Base-by-base conservation (phyloP, 2,329 filamentous ascomycete species). In the Blastomyces gilchristii region DNA sequence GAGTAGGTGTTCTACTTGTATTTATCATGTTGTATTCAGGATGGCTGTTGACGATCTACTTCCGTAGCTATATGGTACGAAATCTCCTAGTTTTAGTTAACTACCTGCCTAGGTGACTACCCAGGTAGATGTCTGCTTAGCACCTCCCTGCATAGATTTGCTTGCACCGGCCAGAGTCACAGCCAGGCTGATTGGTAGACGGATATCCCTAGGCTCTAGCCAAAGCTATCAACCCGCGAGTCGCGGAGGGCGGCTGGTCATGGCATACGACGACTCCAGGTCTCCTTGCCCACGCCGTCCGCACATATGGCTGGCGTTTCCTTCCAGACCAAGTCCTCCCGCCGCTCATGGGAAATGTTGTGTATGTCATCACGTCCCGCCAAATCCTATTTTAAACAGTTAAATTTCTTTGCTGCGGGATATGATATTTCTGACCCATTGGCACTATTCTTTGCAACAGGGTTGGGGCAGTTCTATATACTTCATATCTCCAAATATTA, bases 321-420 rank as follows among this genome's bases (percentile, higher is more conserved):
- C 80, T 87, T 57, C 85, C 85, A 1, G 84, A 86, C 68, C 84
- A 87, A 71, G 79, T 87, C 12, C 74, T 87, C 49, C 85, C 85
- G 60, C 85, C 85, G 39, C 71, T 87, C 57, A 73, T 87, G 60
- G 85, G 84, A 28, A 87, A 87, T 69, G 82, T 85, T 28, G 80
- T 79, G 80, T 82, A 72, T 65, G 75, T 67, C 47, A 49, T 50
- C 16, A 49, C 28, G 37, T 28, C 25, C 39, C 31, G 12, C 50
- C 7, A 39, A 39, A 2, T 12, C 37, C 9, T 39, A 12, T 12
- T 43, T 56, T 11, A 18, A 34, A n/a, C 9, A 18, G 14, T 28
- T 28, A 8, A 58, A 6, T 25, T 16, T 52, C 5, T 37, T 16
- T 22, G 39, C 31, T 53, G 49, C 7, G 14, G 3, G 31, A 12